Conservation (phyloP, 1,284 basidiomycete genomes). For the Butyriboletus appendiculatus region DNA sequence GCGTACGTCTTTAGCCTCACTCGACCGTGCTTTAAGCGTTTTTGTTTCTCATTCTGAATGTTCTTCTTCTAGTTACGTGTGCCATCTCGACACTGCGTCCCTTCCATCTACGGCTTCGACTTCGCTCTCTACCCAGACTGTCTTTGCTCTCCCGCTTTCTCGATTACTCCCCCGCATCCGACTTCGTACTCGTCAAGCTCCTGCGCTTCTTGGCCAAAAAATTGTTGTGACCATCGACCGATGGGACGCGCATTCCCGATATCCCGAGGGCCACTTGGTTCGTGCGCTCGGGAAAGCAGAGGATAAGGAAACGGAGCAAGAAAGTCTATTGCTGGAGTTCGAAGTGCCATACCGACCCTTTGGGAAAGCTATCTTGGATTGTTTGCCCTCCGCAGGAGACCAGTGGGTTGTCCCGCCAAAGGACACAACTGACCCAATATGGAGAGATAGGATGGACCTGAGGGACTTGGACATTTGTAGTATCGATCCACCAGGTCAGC, state of each 20-base stretch:
- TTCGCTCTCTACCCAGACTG: constrained; percentile 86
- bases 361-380: constrained; percentile 91
- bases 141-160: constrained; percentile 95
- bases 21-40: background rate
- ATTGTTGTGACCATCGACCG: constrained; percentile 94
- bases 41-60: constrained; percentile 8
- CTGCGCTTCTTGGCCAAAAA: constrained; percentile 88
- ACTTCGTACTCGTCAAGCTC: constrained; percentile 92
- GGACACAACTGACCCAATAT: constrained; percentile 52
- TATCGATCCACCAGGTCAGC: constrained; percentile 89
- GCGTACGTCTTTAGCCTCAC: constrained; percentile 53
- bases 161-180: constrained; percentile 92
- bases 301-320: constrained; percentile 95
- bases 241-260: constrained; percentile 87
- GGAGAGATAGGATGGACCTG: constrained; percentile 90
- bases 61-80: constrained; percentile 73
- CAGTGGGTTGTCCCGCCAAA: constrained; percentile 92
- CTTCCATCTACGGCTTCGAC: constrained; percentile 79
- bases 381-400: constrained; percentile 90
- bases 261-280: constrained; percentile 98
- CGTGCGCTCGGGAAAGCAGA: constrained; percentile 90
- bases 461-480: constrained; percentile 89
- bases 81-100: constrained; percentile 91
- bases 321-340: constrained; percentile 92
- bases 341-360: constrained; percentile 98